Base-by-base conservation (phyloP, 768 basidiomycete genomes). In the Leccinum barrowsii region DNA sequence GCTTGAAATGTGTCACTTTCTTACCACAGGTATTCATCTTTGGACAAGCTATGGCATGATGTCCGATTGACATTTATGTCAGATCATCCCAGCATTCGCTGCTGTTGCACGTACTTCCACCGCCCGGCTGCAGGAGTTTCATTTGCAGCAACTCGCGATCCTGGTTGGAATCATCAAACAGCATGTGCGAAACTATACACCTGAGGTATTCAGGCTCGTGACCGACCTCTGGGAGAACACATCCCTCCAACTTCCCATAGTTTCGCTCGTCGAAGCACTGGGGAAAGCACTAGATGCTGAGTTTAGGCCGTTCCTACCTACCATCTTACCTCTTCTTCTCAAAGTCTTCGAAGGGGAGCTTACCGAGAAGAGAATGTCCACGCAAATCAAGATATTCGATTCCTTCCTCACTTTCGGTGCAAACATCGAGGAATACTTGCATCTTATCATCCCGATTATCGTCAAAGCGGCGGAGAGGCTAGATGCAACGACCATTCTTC, bases 341-440 rank as follows among this genome's bases (percentile, higher is more conserved):
- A 90, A 92, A 67, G 89, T 93, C 1, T 95, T 96, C 62, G 93
- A 96, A 59, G 88, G 87, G n/a, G 92, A 94, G 51, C 73, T 86
- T 34, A 87, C 82, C 15, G 94, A 96, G 55, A 89, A 92, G 69
- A 79, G 89, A 30, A 82, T 85, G 64, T 76, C 75, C 53, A 90
- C 88, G 0, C 92, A 94, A 63, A 88, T 91, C 69, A 93, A 94
- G 69, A 88, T 98, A 57, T 92, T 98, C 57, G 92, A 95, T 67
- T 94, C 96, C 0, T 92, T 98, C 71, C 81, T 92, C 65, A 93
- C 94, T 0, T 98, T 99, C 67, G 97, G 97, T 5, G 82, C 91
- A 3, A 98, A 95, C 71, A 90, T 98, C 59, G 97, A 99, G 71
- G 97, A 99, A 70, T 98, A 98, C 73, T 80, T 98, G 15, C 96